Evolutionary conservation across 2,329 filamentous ascomycete genomes (phyloP).

Genomic region (Xylariaceae sp.): DNA sequence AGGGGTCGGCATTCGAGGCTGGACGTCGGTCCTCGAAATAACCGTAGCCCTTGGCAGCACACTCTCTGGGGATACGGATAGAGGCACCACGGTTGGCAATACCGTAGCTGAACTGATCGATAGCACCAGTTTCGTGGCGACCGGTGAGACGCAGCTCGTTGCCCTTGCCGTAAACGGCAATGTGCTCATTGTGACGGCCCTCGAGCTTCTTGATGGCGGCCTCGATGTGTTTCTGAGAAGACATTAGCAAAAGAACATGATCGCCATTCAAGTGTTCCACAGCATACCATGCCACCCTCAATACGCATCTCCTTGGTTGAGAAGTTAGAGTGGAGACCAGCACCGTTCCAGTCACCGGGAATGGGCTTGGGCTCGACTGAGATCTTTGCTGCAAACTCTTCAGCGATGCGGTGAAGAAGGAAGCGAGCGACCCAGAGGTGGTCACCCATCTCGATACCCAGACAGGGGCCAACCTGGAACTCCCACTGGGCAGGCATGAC

Average conservation of each 20-base stretch:
- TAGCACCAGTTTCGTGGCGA: constrained; percentile 87
- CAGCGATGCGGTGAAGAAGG: constrained; percentile 84
- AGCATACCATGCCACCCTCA: constrained; percentile 72
- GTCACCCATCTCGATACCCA: constrained; percentile 88
- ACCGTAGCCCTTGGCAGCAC: constrained; percentile 82
- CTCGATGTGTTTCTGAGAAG: constrained; percentile 71
- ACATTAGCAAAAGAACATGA: constrained; percentile 1
- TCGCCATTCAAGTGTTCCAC: neutral
- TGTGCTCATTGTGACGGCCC: constrained; percentile 75
- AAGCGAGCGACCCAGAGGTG: constrained; percentile 93
- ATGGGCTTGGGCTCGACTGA: constrained; percentile 96
- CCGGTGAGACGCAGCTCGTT: constrained; percentile 94
- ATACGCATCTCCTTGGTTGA: constrained; percentile 83
- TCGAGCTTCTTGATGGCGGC: constrained; percentile 79
- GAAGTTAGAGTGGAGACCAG: constrained; percentile 79
- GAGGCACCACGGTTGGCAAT: constrained; percentile 94
- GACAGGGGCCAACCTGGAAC: constrained; percentile 90
- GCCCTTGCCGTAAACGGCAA: constrained; percentile 90
- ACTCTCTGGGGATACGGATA: constrained; percentile 85
- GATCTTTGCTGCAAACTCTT: constrained; percentile 95
- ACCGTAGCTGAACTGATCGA: constrained; percentile 90
- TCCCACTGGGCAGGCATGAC: constrained; percentile 99
- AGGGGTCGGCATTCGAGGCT: constrained; percentile 78
- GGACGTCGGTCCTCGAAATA: constrained; percentile 88
- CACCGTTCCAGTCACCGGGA: constrained; percentile 94